phyloP scores from a whole-genome alignment of 2,329 filamentous ascomycete genomes.

The Colletotrichum ledebouriae region DNA sequence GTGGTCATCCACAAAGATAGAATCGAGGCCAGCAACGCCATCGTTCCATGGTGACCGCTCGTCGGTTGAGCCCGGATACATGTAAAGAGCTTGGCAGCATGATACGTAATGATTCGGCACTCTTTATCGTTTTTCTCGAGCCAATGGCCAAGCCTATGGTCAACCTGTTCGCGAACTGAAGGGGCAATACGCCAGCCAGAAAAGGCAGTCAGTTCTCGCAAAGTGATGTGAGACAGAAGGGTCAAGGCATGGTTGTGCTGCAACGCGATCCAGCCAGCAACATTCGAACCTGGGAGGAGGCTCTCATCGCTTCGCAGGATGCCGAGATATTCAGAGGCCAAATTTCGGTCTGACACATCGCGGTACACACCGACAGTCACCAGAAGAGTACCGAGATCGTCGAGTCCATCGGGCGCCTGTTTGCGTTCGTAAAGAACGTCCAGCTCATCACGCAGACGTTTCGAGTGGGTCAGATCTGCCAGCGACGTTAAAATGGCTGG shows the following conservation, averaged over 20 bases:
- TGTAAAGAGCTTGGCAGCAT: not conserved
- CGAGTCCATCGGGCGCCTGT: not conserved
- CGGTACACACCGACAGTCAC: not conserved
- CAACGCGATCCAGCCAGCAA: not conserved
- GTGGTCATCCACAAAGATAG: constrained; percentile 6
- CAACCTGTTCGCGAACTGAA: not conserved
- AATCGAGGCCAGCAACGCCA: not conserved
- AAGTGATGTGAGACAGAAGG: not conserved
- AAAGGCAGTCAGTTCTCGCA: not conserved
- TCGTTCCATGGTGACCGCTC: not conserved
- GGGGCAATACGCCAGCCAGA: not conserved
- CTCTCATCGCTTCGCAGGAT: not conserved
- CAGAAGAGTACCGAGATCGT: not conserved
- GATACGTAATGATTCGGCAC: not conserved
- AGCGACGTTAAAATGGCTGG: not conserved
- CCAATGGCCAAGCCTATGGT: not conserved
- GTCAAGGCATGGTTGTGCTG: not conserved
- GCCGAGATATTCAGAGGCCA: not conserved
- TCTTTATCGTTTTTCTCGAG: not conserved
- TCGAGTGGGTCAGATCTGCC: not conserved
- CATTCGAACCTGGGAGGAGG: not conserved
- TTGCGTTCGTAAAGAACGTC: not conserved
- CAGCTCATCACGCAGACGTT: not conserved
- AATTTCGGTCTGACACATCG: not conserved
- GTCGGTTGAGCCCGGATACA: not conserved